These are phyloP conservation scores for Saitoella complicata DNA, from an alignment of 805 yeast species.

Conservation along the genomic window DNA sequence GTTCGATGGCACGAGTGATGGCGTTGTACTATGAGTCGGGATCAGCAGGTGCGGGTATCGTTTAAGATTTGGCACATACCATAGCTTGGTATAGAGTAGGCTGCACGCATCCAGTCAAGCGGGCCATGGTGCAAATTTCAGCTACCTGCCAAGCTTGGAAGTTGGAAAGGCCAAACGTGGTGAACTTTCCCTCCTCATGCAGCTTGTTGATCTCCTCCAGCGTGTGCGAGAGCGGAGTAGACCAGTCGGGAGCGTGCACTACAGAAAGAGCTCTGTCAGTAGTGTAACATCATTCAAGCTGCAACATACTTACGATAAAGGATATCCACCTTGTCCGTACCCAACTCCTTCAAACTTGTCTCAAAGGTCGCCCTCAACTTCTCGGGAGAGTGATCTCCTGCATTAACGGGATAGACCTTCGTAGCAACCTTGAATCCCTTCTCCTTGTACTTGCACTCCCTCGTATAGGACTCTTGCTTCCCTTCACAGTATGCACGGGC, in stretches of 20 bases:
- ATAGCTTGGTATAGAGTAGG: slow-evolving; percentile 18
- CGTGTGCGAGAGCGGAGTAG: slow-evolving; percentile 14
- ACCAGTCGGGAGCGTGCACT: slow-evolving; percentile 16
- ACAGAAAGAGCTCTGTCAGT: too few species aligned
- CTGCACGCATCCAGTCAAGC: slow-evolving; percentile 13
- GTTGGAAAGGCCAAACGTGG: slow-evolving; percentile 16
- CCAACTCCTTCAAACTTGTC: slow-evolving; percentile 10
- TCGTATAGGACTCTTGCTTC: slow-evolving; percentile 12
- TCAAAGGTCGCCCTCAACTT: slow-evolving; percentile 9
- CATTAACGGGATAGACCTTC: slow-evolving; percentile 11
- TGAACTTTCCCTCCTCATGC: slow-evolving; percentile 16
- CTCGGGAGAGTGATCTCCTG: slow-evolving; percentile 10
- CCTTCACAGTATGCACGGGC: slow-evolving; percentile 16
- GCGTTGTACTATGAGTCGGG: slow-evolving; percentile 11
- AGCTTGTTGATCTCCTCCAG: slow-evolving; percentile 13
- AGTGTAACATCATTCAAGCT: too few species aligned
- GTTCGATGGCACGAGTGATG: slow-evolving; percentile 14
- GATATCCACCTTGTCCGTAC: slow-evolving; percentile 13
- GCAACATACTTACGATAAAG: slow-evolving; percentile 4
- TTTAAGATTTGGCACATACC: background rate
- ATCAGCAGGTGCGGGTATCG: too few species aligned
- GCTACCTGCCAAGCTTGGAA: slow-evolving; percentile 13
- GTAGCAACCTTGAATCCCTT: slow-evolving; percentile 12
- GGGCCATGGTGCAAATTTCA: slow-evolving; percentile 10
- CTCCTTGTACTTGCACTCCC: slow-evolving; percentile 8